A percentile compares a stretch with the other conserved stretches of the same genome.
These are phyloP conservation scores for Citrus mangshanensis DNA, from an alignment of 345 rosid genomes.

Conservation along the genomic window DNA sequence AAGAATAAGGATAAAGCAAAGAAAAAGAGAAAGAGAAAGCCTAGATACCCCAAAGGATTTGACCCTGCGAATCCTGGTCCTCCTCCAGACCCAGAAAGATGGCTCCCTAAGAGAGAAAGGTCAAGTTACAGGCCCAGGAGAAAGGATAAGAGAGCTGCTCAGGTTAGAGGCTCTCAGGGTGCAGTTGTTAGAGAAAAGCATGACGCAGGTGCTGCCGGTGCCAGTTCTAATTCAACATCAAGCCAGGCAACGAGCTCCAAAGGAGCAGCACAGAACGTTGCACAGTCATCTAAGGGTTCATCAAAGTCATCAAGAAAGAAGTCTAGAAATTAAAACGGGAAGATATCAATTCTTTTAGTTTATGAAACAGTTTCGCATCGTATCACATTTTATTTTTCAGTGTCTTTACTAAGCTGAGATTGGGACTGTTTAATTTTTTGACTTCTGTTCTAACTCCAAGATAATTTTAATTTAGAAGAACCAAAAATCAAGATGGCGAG, in stretches of 20 bases:
- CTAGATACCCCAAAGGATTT: slow-evolving; percentile 95
- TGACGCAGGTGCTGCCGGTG: slow-evolving; percentile 45
- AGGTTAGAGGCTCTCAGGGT: slow-evolving; percentile 93
- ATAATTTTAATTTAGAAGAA: background rate
- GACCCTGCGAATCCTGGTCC: slow-evolving; percentile 97
- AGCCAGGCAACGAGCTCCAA: slow-evolving; percentile 45
- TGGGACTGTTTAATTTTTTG: slow-evolving; percentile 8
- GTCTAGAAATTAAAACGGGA: slow-evolving; percentile 55
- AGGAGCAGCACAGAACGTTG: slow-evolving; percentile 36
- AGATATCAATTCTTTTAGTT: background rate
- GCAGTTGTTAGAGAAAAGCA: slow-evolving; percentile 74
- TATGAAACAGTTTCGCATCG: background rate
- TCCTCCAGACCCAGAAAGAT: slow-evolving; percentile 95
- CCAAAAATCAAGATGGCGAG: background rate
- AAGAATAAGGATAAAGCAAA: slow-evolving; percentile 75
- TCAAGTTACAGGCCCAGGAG: slow-evolving; percentile 92
- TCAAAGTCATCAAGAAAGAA: slow-evolving; percentile 93
- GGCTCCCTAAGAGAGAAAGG: slow-evolving; percentile 97
- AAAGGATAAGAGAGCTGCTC: slow-evolving; percentile 94
- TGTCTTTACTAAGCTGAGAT: slow-evolving; percentile 4
- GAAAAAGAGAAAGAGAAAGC: slow-evolving; percentile 98
- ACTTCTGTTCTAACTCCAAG: background rate
- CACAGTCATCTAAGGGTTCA: slow-evolving; percentile 53
- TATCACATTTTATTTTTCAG: slow-evolving; percentile 4
- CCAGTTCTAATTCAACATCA: slow-evolving; percentile 35